Evolutionary conservation across 257 asterid species (phyloP).

Genomic region (Rauvolfia tetraphylla): DNA sequence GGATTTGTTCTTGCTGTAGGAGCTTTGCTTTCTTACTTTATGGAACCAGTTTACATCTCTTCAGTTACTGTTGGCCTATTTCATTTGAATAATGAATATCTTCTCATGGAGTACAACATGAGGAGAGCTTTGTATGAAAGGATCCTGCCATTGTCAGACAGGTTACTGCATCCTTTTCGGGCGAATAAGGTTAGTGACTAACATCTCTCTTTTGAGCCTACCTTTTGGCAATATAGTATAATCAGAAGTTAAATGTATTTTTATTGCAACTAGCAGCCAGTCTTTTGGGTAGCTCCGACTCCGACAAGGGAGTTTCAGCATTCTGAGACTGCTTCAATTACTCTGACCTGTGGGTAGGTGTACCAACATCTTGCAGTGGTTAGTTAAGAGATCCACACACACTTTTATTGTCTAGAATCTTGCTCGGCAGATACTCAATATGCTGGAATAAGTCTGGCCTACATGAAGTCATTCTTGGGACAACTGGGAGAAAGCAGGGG

Average conservation of each 20-base stretch:
- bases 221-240: constrained; percentile 8
- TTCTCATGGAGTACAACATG: constrained; percentile 31
- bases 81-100: constrained; percentile 30
- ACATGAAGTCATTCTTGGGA: constrained; percentile 91
- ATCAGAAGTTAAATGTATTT: constrained; percentile 5
- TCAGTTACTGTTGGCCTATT: constrained; percentile 68
- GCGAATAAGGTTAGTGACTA: constrained; percentile 54
- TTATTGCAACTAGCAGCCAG: constrained; percentile 46
- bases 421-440: constrained; percentile 63
- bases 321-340: constrained; percentile 72
- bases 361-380: background rate
- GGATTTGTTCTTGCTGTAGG: constrained; percentile 37
- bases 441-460: constrained; percentile 79
- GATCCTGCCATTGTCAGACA: constrained; percentile 47
- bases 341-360: constrained; percentile 86
- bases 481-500: constrained; percentile 98
- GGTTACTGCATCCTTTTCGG: constrained; percentile 56
- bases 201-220: constrained; percentile 10
- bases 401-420: background rate
- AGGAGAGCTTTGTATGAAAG: constrained; percentile 58
- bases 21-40: constrained; percentile 70
- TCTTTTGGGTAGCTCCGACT: constrained; percentile 53
- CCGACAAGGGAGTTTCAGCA: constrained; percentile 88
- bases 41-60: constrained; percentile 77
- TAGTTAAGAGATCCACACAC: background rate